Conservation (phyloP, 2,329 filamentous ascomycete species). For the Hypoxylon sp. region DNA sequence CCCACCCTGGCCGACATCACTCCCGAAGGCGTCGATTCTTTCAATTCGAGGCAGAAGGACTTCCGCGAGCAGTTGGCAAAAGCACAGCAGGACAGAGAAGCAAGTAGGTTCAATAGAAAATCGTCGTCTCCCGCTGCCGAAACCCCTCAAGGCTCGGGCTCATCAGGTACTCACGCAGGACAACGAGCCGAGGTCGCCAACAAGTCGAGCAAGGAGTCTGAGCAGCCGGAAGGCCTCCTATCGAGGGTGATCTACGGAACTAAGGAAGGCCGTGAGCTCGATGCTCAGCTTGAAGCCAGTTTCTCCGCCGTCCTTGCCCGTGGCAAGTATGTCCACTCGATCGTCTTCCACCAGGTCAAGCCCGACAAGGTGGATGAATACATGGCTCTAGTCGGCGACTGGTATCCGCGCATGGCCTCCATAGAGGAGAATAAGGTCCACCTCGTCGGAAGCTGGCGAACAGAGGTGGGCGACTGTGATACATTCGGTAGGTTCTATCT, state of each 20-base stretch:
- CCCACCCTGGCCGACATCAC: slow-evolving; percentile 89
- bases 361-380: slow-evolving; percentile 97
- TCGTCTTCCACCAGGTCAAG: slow-evolving; percentile 95
- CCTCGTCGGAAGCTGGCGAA: slow-evolving; percentile 96
- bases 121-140: slow-evolving; percentile 39
- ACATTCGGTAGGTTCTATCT: slow-evolving; percentile 67
- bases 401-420: slow-evolving; percentile 90
- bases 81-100: slow-evolving; percentile 82
- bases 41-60: slow-evolving; percentile 82
- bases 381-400: slow-evolving; percentile 83
- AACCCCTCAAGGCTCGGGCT: slow-evolving; percentile 62
- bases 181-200: slow-evolving; percentile 60
- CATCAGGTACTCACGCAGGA: slow-evolving; percentile 66
- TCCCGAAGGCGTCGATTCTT: slow-evolving; percentile 73
- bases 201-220: slow-evolving; percentile 59
- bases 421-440: slow-evolving; percentile 91
- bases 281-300: slow-evolving; percentile 93
- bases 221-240: slow-evolving; percentile 75
- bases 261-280: slow-evolving; percentile 90
- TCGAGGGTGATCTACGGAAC: slow-evolving; percentile 96
- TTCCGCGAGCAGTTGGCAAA: slow-evolving; percentile 85
- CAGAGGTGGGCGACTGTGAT: slow-evolving; percentile 95
- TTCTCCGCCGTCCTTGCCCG: slow-evolving; percentile 94
- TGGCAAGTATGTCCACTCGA: slow-evolving; percentile 98
- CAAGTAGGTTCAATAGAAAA: slow-evolving; percentile 69